These are phyloP conservation scores for Turritis glabra DNA, from an alignment of 345 rosid species.

Conservation along the genomic window DNA sequence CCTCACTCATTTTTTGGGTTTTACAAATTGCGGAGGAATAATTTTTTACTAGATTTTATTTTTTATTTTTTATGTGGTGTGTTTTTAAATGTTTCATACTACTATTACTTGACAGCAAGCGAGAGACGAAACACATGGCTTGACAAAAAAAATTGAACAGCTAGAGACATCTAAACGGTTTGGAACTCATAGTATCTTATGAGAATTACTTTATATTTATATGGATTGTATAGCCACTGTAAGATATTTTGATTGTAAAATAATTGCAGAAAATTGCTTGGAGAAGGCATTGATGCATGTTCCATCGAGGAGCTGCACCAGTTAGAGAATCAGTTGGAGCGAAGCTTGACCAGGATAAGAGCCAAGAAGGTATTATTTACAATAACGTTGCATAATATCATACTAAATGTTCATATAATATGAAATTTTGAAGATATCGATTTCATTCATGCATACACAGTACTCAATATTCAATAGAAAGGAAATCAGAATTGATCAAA, in stretches of 20 bases:
- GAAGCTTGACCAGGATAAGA: conserved; percentile 70
- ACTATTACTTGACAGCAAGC: conserved; percentile 41
- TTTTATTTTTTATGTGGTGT: neutral
- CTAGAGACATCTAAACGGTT: conserved; percentile 70
- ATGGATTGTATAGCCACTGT: neutral
- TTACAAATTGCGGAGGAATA: neutral
- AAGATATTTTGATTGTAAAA: neutral
- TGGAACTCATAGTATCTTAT: neutral
- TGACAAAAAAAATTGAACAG: conserved; percentile 63
- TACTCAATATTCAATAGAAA: neutral
- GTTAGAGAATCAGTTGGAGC: conserved; percentile 73
- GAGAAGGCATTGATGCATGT: conserved; percentile 66
- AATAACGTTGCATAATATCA: neutral
- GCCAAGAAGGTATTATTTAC: conserved; percentile 65
- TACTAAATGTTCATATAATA: conserved; percentile 38
- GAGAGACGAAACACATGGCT: conserved; percentile 42
- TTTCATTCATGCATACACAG: neutral
- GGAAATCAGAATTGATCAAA: neutral
- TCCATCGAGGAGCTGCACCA: conserved; percentile 65
- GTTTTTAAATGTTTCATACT: neutral
- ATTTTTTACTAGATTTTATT: neutral
- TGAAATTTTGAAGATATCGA: neutral
- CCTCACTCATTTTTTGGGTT: neutral
- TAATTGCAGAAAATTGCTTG: conserved; percentile 62
- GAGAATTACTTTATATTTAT: neutral